Conservation (phyloP, 805 yeast genomes). For the Sungouiella blattae region DNA sequence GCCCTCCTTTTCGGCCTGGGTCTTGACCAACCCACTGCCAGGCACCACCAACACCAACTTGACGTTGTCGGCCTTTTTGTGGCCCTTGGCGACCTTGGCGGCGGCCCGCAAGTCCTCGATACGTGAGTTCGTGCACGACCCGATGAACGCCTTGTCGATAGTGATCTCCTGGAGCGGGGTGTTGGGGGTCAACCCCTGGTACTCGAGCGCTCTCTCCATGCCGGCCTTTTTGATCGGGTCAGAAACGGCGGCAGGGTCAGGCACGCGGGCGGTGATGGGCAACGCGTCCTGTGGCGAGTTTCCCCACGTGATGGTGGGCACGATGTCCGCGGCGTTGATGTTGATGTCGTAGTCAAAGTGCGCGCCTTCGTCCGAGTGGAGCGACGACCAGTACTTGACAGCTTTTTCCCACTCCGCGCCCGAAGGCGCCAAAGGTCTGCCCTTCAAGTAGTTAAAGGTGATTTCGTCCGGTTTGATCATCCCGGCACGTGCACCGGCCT, state of each 20-base stretch:
- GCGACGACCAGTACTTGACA: conserved; percentile 81
- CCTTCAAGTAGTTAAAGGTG: conserved; percentile 85
- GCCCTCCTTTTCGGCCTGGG: conserved; percentile 93
- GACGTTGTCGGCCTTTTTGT: conserved; percentile 77
- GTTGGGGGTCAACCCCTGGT: conserved; percentile 88
- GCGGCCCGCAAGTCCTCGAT: conserved; percentile 96
- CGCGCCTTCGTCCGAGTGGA: conserved; percentile 88
- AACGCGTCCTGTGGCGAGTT: conserved; percentile 98
- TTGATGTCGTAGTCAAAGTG: conserved; percentile 78
- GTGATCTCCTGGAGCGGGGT: conserved; percentile 70
- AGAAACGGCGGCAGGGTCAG: conserved; percentile 73
- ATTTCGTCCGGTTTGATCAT: conserved; percentile 94
- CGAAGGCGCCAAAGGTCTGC: conserved; percentile 91
- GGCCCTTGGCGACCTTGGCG: conserved; percentile 88
- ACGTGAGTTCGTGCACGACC: conserved; percentile 97
- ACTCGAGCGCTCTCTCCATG: conserved; percentile 85
- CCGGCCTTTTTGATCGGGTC: conserved; percentile 78
- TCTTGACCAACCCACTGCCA: conserved; percentile 93
- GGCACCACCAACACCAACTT: conserved; percentile 90
- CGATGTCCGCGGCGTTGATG: conserved; percentile 78
- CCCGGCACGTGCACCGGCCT: conserved; percentile 99
- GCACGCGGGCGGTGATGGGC: conserved; percentile 86
- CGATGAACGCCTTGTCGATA: conserved; percentile 93
- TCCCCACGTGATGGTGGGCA: conserved; percentile 99
- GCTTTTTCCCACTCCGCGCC: conserved; percentile 97